Evolutionary conservation across 1,284 basidiomycete genomes (phyloP), one percentile per base, ranked within the genome.

Genomic region (Pulchroboletus neoregius): DNA sequence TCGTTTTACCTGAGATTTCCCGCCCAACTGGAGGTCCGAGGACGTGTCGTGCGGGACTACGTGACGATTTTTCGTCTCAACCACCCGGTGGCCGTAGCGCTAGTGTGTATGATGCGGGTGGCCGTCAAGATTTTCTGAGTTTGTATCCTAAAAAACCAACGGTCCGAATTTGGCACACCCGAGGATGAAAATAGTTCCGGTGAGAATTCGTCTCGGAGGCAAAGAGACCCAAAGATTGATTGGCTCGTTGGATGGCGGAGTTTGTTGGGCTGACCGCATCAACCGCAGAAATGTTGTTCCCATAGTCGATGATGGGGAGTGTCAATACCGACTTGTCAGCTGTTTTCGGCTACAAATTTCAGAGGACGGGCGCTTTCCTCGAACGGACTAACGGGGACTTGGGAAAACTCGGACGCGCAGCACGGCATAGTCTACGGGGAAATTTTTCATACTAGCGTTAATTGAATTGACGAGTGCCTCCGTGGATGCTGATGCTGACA

Each of bases 171-270:
- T 38, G 39, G 41, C 31, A 13, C 27, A 23, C 39, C 42, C 39
- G 32, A 27, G 34, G 40, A 34, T 38, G 41, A 63, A 64, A 58
- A 58, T 63, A 57, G 49, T 6, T 15, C 41, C 47, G 46, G 49
- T 66, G 65, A 47, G 63, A 67, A 62, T 10, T 18, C 26, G 15
- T 13, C 26, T 46, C 50, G 43, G 56, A 38, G 46, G 39, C 47
- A 53, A 43, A 43, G 50, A 39, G 39, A 37, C 38, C 46, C 38
- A 44, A 46, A 39, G 42, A 30, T 35, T 23, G 30, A 37, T 39
- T 23, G 27, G 44, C 27, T 47, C 11, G 35, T 36, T 41, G 38
- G 31, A 32, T 46, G 51, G 56, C 62, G 58, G 60, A 28, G 38
- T 48, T 51, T 65, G 51, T 57, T 56, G 39, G 26, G 33, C 27